Evolutionary conservation across 139 green algal genomes (phyloP).

Genomic region (Closterium sp.): DNA sequence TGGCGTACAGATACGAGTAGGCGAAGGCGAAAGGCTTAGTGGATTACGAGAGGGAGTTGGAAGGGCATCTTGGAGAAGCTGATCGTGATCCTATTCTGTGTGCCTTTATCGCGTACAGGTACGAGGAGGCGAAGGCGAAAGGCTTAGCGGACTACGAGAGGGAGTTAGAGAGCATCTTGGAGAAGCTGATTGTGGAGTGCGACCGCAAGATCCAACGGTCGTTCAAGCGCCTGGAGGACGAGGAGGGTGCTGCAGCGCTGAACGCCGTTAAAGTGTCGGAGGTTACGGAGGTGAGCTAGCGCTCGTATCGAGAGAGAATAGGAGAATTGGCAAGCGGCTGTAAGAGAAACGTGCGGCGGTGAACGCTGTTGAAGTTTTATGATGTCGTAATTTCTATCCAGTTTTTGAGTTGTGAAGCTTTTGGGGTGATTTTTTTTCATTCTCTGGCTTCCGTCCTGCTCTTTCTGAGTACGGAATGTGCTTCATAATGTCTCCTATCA

Average conservation of each 20-base stretch:
- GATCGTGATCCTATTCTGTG: neutral
- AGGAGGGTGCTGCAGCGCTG: conserved; percentile 12
- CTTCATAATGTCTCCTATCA: neutral
- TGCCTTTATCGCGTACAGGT: conserved; percentile 10
- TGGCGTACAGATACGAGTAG: conserved; percentile 37
- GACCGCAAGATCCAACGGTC: conserved; percentile 48
- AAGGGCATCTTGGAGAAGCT: neutral
- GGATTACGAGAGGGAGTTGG: conserved; percentile 51
- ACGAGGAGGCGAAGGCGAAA: conserved; percentile 42
- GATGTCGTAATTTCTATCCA: neutral
- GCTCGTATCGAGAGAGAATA: neutral
- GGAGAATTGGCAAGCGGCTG: neutral
- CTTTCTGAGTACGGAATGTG: too few species aligned
- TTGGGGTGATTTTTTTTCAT: neutral
- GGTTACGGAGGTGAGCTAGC: conserved; percentile 16
- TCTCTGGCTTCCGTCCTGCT: too few species aligned
- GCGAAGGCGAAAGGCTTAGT: conserved; percentile 30
- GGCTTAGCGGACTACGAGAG: conserved; percentile 42
- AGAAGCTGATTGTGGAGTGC: conserved; percentile 47
- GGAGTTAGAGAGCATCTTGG: conserved; percentile 44
- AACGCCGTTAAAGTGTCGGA: conserved; percentile 27
- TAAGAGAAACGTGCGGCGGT: neutral
- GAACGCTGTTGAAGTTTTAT: neutral
- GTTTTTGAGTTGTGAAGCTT: neutral
- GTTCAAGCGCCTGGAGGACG: conserved; percentile 48